These are phyloP conservation scores for Globisporangium okanoganense DNA, from an alignment of 352 stramenopile species.

Conservation along the genomic window DNA sequence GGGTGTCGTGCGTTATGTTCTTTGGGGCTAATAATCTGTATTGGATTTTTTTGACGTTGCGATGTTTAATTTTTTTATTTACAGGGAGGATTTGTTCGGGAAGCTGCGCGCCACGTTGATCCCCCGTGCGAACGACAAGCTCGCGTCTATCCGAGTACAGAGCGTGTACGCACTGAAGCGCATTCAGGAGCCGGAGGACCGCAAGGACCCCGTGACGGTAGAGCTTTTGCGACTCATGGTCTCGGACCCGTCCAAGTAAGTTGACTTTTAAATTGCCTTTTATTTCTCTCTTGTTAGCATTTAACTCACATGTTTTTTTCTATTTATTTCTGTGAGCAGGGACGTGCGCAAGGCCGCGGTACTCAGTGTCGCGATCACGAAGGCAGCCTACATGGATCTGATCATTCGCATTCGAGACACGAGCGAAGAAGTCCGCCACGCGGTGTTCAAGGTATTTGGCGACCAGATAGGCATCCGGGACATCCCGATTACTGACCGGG, in stretches of 20 bases:
- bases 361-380: conserved; percentile 41
- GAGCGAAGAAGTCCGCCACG: conserved; percentile 59
- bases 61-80: too few relatives aligned
- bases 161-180: conserved; percentile 57
- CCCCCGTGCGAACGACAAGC: conserved; percentile 55
- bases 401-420: conserved; percentile 76
- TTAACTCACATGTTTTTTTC: not conserved
- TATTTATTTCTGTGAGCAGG: conserved; percentile 20
- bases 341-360: conserved; percentile 68
- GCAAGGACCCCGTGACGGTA: conserved; percentile 35
- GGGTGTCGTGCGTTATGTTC: not conserved
- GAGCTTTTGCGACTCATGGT: conserved; percentile 60
- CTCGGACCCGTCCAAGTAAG: conserved; percentile 70
- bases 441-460: conserved; percentile 53
- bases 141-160: conserved; percentile 54
- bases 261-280: not conserved
- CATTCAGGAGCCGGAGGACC: conserved; percentile 40
- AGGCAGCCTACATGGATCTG: conserved; percentile 43
- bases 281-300: too few relatives aligned
- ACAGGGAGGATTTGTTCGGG: conserved; percentile 33
- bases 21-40: not conserved
- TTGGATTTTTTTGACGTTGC: too few relatives aligned
- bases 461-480: conserved; percentile 40
- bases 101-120: conserved; percentile 43
- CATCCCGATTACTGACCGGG: conserved; percentile 61